Base-by-base conservation (phyloP, 1,139 yeast species). In the Taphrina communis region DNA sequence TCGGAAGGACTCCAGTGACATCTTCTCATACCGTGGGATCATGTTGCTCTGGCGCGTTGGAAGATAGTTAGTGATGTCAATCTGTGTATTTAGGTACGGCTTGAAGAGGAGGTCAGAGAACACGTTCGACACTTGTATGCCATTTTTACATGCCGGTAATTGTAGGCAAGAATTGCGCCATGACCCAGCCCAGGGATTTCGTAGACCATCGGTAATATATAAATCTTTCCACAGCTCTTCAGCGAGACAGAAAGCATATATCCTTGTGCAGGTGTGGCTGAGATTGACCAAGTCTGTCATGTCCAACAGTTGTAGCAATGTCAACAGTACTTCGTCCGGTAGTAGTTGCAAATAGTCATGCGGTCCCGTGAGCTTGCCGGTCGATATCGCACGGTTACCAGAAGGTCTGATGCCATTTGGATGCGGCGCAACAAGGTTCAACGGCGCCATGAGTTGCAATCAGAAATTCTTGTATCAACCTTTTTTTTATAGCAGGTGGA, bases 161-260 rank as follows among this genome's bases (percentile, higher is more conserved):
- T 0, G 93, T 85, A 50, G 83, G 79, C 52, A 53, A 14, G 70
- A 53, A 14, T 31, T 31, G 73, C 90, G 83, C 97, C 97, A 91
- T 0, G 90, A 83, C 0, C 97, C 97, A 55, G 75, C 77, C 97
- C 97, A 91, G 35, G 76, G 59, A 52, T 12, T 38, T 14, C 67
- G 21, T 69, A 72, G 11, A 66, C 72, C 21, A 67, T 69, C 69
- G 74, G 57, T 70, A 74, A 73, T 71, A 60, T 85, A 78, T 65
- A 87, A 71, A 70, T 81, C 83, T 75, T 88, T 88, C 97, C 97
- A 90, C 31, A 88, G 73, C 70, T 90, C 96, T 73, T 90, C 96
- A 74, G 86, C 88, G 76, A 85, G 86, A 17, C 85, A 75, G 75
- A 84, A 88, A 0, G 92, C 95, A 78, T 88, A 90, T 75, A 88